These are phyloP conservation scores for Fusarium multiceps DNA, from an alignment of 2,329 filamentous ascomycete species.

Conservation along the genomic window DNA sequence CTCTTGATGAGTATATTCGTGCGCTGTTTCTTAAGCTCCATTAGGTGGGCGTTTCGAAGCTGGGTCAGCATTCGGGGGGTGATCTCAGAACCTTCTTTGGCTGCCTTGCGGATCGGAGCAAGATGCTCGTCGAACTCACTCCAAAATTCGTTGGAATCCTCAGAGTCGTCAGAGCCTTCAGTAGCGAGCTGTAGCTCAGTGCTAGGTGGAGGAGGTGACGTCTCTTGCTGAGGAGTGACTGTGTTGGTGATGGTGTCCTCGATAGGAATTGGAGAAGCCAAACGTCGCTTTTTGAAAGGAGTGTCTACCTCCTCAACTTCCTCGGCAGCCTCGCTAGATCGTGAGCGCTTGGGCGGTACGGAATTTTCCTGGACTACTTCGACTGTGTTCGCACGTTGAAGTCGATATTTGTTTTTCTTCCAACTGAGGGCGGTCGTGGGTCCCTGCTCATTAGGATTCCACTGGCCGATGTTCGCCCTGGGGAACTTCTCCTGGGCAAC, in stretches of 20 bases:
- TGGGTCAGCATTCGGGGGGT: background rate
- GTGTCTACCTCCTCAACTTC: background rate
- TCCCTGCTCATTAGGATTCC: slow-evolving; percentile 11
- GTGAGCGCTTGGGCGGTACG: background rate
- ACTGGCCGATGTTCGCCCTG: background rate
- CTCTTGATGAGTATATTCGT: background rate
- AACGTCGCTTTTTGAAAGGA: background rate
- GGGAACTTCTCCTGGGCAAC: slow-evolving; percentile 9
- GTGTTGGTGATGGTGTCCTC: background rate
- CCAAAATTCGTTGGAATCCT: background rate
- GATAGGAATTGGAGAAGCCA: background rate
- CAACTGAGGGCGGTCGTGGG: background rate
- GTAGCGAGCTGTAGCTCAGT: background rate
- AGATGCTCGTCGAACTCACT: background rate
- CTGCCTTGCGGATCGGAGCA: background rate
- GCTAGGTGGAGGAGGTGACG: too few species aligned
- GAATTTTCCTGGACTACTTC: background rate
- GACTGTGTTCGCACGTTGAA: background rate
- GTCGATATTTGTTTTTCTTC: background rate
- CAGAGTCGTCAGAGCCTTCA: background rate
- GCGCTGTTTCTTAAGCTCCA: background rate
- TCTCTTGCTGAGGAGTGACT: background rate
- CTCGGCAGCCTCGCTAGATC: background rate
- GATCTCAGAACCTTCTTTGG: background rate
- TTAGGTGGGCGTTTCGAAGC: background rate